Evolutionary conservation across 495 filamentous ascomycete species (phyloP).

Genomic region (Rhypophila decipiens): DNA sequence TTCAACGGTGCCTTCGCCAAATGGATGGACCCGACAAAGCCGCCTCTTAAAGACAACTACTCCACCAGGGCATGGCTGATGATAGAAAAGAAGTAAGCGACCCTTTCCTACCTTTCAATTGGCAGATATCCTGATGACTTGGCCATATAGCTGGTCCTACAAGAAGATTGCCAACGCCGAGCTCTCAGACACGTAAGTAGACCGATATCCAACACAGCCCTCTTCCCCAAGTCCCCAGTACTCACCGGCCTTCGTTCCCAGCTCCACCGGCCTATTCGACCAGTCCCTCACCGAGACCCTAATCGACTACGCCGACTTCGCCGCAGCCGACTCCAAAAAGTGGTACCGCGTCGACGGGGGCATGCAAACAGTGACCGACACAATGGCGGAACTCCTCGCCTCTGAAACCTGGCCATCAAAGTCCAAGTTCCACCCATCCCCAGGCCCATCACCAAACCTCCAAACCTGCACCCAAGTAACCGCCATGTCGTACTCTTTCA

Average conservation of each 20-base stretch:
- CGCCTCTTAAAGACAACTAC: conserved; percentile 1
- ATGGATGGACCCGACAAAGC: background rate
- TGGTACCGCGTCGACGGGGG: conserved; percentile 6
- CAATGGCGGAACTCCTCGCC: background rate
- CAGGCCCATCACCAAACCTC: conserved; percentile 5
- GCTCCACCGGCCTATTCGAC: conserved; percentile 28
- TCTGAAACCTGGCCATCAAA: background rate
- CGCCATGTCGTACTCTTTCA: conserved; percentile 11
- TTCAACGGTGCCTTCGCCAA: background rate
- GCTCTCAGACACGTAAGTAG: conserved; percentile 5
- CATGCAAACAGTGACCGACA: conserved; percentile 1
- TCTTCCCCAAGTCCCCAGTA: no score
- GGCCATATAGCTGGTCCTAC: background rate
- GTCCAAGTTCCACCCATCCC: no score
- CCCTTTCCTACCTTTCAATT: background rate
- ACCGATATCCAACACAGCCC: no score
- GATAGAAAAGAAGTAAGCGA: background rate
- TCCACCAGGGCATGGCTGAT: conserved; percentile 8
- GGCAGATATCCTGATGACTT: no score
- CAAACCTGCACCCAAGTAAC: conserved; percentile 17
- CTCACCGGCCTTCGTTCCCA: background rate
- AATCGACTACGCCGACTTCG: conserved; percentile 29
- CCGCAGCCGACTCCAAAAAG: background rate
- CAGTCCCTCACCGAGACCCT: conserved; percentile 29
- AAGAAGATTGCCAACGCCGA: conserved; percentile 4